Conservation (phyloP, 257 asterid genomes). For the Lavandula angustifolia region DNA sequence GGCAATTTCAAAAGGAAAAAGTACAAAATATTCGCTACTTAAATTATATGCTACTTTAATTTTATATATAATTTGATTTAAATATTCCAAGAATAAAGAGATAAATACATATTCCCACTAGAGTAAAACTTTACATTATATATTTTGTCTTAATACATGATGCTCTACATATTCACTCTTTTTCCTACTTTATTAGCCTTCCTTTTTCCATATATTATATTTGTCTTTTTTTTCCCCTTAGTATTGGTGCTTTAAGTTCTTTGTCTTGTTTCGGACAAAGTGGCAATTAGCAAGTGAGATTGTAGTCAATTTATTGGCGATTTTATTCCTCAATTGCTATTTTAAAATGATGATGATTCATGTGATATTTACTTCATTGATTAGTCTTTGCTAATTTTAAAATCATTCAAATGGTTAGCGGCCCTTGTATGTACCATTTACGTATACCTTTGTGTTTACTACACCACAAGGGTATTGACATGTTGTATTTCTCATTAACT, state of each 20-base stretch:
- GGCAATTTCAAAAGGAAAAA: constrained; percentile 1
- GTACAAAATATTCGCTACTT: constrained; percentile 5
- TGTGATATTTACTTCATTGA: too few species aligned
- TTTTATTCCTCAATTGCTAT: too few species aligned
- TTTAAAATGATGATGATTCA: too few species aligned
- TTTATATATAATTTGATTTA: neutral
- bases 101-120: constrained; percentile 26
- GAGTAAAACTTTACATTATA: constrained; percentile 18
- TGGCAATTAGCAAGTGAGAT: neutral
- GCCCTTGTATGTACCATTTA: too few species aligned
- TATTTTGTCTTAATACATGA: constrained; percentile 4
- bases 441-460: too few species aligned
- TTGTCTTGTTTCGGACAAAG: constrained; percentile 1
- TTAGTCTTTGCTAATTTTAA: too few species aligned
- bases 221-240: constrained; percentile 14
- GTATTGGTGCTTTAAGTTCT: neutral
- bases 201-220: constrained; percentile 4
- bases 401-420: too few species aligned
- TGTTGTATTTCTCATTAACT: too few species aligned
- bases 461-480: too few species aligned
- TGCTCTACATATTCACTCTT: constrained; percentile 4
- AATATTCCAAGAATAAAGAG: constrained; percentile 20
- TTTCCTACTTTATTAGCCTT: constrained; percentile 14
- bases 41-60: constrained; percentile 23
- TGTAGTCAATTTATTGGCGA: neutral